Evolutionary conservation across 208 protist genomes (phyloP).

Genomic region (Leishmania aethiopica): DNA sequence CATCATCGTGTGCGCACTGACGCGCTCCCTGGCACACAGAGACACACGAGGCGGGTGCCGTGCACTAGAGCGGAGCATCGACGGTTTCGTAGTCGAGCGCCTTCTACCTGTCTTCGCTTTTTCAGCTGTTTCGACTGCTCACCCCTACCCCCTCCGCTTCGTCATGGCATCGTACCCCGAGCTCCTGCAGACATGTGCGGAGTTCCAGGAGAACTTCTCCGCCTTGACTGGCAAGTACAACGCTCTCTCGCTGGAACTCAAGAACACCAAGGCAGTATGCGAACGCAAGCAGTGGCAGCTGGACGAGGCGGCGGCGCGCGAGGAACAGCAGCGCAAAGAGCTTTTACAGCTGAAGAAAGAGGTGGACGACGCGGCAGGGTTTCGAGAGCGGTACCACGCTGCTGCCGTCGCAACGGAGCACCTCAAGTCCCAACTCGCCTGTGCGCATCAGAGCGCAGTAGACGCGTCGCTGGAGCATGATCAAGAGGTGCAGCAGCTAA

Average conservation of each 20-base stretch:
- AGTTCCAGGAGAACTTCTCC: conserved; percentile 87
- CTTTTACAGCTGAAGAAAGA: conserved; percentile 49
- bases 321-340: conserved; percentile 48
- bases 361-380: conserved; percentile 37
- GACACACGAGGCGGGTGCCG: background rate
- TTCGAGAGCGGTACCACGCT: conserved; percentile 54
- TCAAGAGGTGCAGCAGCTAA: conserved; percentile 73
- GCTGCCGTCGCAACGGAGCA: conserved; percentile 53
- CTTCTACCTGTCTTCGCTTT: conserved; percentile 2
- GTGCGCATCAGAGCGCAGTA: conserved; percentile 37
- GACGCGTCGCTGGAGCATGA: conserved; percentile 67
- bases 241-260: conserved; percentile 47
- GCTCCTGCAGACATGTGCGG: conserved; percentile 71
- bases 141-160: background rate
- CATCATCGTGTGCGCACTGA: background rate
- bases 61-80: background rate
- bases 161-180: conserved; percentile 76
- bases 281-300: conserved; percentile 39
- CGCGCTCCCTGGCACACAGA: background rate
- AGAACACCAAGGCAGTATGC: conserved; percentile 35
- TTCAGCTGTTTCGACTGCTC: conserved; percentile 5
- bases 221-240: conserved; percentile 74
- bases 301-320: conserved; percentile 30
- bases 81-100: background rate
- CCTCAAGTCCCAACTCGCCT: conserved; percentile 60